Evolutionary conservation across 352 stramenopile genomes (phyloP), one percentile per base, ranked within the genome.

Genomic region (Halophytophthora polymorphica): DNA sequence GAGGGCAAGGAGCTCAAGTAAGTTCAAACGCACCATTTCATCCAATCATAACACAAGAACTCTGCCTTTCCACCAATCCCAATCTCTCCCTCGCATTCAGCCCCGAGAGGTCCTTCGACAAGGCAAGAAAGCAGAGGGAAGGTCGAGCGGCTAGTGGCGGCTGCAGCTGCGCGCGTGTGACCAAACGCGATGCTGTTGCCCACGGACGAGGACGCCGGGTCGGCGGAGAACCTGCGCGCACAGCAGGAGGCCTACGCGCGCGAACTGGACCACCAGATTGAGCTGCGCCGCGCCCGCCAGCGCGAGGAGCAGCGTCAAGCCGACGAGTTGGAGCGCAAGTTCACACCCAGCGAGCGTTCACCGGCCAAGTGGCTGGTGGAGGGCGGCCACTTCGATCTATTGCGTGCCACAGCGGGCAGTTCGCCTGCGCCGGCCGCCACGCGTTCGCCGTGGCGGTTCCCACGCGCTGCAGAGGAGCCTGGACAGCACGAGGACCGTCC

Each of bases 321-420:
- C 15, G 72, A 83, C 40, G 68, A 81, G 50, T 64, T 85, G 28
- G 74, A 89, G 60, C 76, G 69, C 23, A 72, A 71, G 42, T 66
- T 88, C 19, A 56, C 62, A 31, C 76, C 54, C 8, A 66, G 66
- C 49, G 73, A 82, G 35, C 60, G 53, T 28, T 89, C 81, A 21
- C 81, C 81, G 25, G 63, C 76, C 38, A 88, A 86, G 48, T 91
- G 81, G 81, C 71, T 88, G 45, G 69, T 78, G 22, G 73, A 91
- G 41, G 76, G 75, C 47, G 78, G 81, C 23, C 63, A 71, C 29
- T 53, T 68, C 38, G 64, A 77, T 21, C 8, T 31, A 5, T 51
- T 56, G 0, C 15, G 37, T 15, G 48, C 50, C 6, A 14, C 15
- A n/a, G 33, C 33, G 33, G 33, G 11, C 15, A 38, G 11, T 38